These are phyloP conservation scores for Penicillium argentinense DNA, from an alignment of 495 filamentous ascomycete genomes.

Conservation along the genomic window DNA sequence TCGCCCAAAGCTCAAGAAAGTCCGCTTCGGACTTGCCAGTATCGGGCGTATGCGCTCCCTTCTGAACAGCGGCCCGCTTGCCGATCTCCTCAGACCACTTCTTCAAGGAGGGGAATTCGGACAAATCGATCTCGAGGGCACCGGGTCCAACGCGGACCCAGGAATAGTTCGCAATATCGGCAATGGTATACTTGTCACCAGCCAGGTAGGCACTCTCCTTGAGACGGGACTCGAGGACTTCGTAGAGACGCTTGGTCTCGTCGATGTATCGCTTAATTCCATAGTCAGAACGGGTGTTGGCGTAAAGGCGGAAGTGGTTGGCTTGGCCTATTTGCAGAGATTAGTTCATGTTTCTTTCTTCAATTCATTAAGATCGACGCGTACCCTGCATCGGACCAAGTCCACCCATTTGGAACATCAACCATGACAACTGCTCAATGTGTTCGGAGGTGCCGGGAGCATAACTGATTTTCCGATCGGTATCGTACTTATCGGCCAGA, in stretches of 20 bases:
- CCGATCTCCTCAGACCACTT: conserved; percentile 33
- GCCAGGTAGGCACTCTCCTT: conserved; percentile 43
- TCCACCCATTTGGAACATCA: conserved; percentile 46
- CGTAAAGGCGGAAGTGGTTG: conserved; percentile 43
- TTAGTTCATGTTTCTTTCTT: background rate
- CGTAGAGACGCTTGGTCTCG: conserved; percentile 40
- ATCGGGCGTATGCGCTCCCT: conserved; percentile 26
- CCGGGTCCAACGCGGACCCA: conserved; percentile 31
- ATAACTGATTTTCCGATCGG: conserved; percentile 43
- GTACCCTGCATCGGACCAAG: conserved; percentile 42
- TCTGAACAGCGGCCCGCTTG: conserved; percentile 31
- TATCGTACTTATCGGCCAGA: conserved; percentile 47
- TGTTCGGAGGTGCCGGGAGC: conserved; percentile 41
- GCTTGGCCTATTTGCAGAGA: conserved; percentile 35
- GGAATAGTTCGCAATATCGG: conserved; percentile 39
- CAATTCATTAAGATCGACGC: too few relatives aligned
- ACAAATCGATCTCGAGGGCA: conserved; percentile 31
- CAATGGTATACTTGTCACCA: conserved; percentile 42
- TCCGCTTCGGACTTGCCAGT: conserved; percentile 26
- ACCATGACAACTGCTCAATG: conserved; percentile 45
- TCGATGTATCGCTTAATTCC: conserved; percentile 40
- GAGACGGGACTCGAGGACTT: conserved; percentile 43
- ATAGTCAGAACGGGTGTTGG: conserved; percentile 37
- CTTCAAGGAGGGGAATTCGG: conserved; percentile 37
- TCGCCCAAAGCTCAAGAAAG: conserved; percentile 24